Percentiles rank a stretch among this genome's conserved stretches.
Evolutionary conservation across 2,329 filamentous ascomycete species (phyloP).

Genomic region (Colletotrichum viniferum): DNA sequence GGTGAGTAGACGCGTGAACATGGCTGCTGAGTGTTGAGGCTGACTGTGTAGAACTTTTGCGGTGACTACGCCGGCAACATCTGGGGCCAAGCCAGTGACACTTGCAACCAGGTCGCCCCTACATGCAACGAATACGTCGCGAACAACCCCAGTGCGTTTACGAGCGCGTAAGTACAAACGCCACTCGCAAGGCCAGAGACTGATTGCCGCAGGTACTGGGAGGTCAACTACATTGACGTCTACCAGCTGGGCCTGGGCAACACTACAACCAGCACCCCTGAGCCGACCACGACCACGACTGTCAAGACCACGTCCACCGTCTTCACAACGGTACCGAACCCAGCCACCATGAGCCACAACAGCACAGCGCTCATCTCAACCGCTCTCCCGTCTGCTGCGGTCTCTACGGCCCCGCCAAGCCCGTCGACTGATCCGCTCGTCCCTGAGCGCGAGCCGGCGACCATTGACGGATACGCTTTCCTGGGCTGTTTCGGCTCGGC

Average conservation of each 20-base stretch:
- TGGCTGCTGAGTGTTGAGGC: background rate
- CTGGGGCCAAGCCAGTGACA: conserved; percentile 41
- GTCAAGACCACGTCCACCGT: conserved; percentile 28
- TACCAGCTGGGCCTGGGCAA: conserved; percentile 34
- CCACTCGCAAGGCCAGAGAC: background rate
- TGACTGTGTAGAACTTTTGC: conserved; percentile 65
- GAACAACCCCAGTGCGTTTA: conserved; percentile 46
- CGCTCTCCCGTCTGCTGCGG: background rate
- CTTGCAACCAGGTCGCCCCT: conserved; percentile 43
- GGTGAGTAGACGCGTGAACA: conserved; percentile 29
- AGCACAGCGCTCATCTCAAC: conserved; percentile 4
- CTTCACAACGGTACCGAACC: conserved; percentile 28
- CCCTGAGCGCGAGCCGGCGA: conserved; percentile 33
- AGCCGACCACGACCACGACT: conserved; percentile 32
- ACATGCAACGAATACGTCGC: conserved; percentile 54
- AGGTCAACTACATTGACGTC: conserved; percentile 60
- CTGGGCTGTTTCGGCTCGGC: conserved; percentile 48
- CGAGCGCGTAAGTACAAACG: conserved; percentile 34
- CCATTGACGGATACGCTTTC: conserved; percentile 35
- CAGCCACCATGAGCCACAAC: conserved; percentile 12
- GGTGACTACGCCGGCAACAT: conserved; percentile 70
- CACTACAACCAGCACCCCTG: background rate
- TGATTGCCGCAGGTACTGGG: conserved; percentile 43
- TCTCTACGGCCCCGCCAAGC: conserved; percentile 1
- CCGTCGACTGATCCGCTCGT: conserved; percentile 17